Conservation (phyloP, 192 early-diverging fungal species). For the Coemansia pectinata region DNA sequence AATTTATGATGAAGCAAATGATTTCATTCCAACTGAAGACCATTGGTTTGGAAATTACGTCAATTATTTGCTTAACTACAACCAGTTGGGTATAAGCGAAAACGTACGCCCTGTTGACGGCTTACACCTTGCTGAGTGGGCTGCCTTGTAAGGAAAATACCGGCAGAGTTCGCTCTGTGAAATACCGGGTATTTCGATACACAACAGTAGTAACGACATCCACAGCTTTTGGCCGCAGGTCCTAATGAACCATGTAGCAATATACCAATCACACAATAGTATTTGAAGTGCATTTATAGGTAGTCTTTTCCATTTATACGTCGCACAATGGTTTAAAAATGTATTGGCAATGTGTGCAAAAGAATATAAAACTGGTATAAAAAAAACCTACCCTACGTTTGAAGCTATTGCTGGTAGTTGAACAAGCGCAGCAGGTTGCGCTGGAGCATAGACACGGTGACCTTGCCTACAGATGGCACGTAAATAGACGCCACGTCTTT, state of each 20-base stretch:
- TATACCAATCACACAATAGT: neutral
- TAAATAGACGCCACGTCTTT: constrained; percentile 93
- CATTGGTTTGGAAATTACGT: neutral
- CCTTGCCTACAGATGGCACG: constrained; percentile 96
- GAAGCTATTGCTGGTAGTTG: constrained; percentile 61
- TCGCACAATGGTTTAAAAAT: neutral
- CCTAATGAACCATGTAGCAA: neutral
- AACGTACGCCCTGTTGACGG: neutral
- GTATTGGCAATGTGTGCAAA: constrained; percentile 2
- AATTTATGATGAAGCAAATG: neutral
- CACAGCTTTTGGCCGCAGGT: neutral
- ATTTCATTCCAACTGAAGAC: neutral
- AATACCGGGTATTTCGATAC: neutral
- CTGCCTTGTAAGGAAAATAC: neutral
- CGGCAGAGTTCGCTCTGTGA: neutral
- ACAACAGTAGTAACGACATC: neutral
- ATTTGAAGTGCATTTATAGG: neutral
- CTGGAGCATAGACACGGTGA: constrained; percentile 98
- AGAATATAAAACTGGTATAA: neutral
- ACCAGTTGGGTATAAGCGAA: neutral
- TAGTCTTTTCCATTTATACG: neutral
- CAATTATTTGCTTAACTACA: neutral
- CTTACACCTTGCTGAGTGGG: neutral
- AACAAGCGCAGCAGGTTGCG: constrained; percentile 90
- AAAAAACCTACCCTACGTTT: neutral